Evolutionary conservation across 83 land plant genomes (phyloP), one percentile per base, ranked within the genome.

Genomic region (Thuja plicata): DNA sequence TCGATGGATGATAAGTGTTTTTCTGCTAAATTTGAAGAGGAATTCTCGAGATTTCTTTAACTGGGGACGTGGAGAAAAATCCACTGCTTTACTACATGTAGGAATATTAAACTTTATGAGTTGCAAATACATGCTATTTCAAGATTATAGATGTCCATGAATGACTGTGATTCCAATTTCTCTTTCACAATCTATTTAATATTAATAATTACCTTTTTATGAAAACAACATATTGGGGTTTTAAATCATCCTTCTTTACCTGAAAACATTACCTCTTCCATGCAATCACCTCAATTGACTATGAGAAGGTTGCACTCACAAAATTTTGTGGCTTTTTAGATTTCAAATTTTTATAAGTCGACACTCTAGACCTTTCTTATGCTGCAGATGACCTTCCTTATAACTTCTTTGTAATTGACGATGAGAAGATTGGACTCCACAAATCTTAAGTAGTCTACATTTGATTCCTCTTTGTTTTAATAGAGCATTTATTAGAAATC

Each of bases 1-100:
- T 40, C 15, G 71, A 80, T n/a, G n/a, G n/a, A n/a, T 10, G 80
- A 79, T 66, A 88, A 88, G 86, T 80, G 11, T 48, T 41, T 21
- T 9, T 55, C 87, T 86, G 70, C 19, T 50, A 5, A 50, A 7
- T 32, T 37, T n/a, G 30, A 41, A 50, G 71, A 50, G 52, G 32
- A 86, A 27, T n/a, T 27, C 0, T 27, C 2, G 71, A 66, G 6
- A 2, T 8, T 66, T 66, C n/a, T 8, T 85, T 77, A 5, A 86
- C 88, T 73, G 90, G 74, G 76, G 91, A 90, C 41, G 90, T 89
- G 60, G 91, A 90, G 40, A 90, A 90, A 52, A 89, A 86, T 84
- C 87, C 24, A 85, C 91, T 24, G 12, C 46, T 32, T 24, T 89
- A 35, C 8, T 85, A 24, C 88, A 84, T 78, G 90, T 85, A 85